phyloP scores from a whole-genome alignment of 805 yeast genomes.

The Ogataea ganodermae region DNA sequence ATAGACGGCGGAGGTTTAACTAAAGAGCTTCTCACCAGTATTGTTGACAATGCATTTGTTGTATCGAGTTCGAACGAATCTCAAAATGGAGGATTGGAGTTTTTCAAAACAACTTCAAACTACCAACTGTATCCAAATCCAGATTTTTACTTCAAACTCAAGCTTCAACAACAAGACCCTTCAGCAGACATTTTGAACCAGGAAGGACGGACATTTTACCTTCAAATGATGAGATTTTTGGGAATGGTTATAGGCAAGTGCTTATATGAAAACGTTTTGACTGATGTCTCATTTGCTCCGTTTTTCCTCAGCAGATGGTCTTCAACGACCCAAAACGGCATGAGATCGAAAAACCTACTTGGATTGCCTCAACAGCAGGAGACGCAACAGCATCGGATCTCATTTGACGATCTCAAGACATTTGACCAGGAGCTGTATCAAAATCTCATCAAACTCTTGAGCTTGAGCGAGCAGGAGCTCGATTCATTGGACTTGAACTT shows the following conservation, averaged over 20 bases:
- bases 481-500: slow-evolving; percentile 65
- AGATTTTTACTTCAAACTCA: slow-evolving; percentile 34
- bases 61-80: slow-evolving; percentile 31
- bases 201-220: slow-evolving; percentile 26
- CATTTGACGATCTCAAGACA: slow-evolving; percentile 76
- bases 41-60: slow-evolving; percentile 67
- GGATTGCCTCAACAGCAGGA: slow-evolving; percentile 21
- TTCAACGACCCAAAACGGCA: slow-evolving; percentile 33
- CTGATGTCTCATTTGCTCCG: slow-evolving; percentile 84
- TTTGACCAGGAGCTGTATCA: slow-evolving; percentile 68
- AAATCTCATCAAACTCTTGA: slow-evolving; percentile 62
- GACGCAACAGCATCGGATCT: slow-evolving; percentile 45
- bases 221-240: slow-evolving; percentile 53
- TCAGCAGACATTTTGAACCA: slow-evolving; percentile 31
- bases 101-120: slow-evolving; percentile 46
- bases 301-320: slow-evolving; percentile 75
- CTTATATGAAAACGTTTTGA: slow-evolving; percentile 75
- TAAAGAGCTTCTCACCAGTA: slow-evolving; percentile 80
- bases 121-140: slow-evolving; percentile 79
- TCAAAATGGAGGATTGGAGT: slow-evolving; percentile 28
- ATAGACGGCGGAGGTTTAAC: slow-evolving; percentile 97
- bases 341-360: slow-evolving; percentile 23
- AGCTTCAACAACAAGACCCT: slow-evolving; percentile 28
- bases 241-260: slow-evolving; percentile 91
- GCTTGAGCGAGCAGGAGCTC: slow-evolving; percentile 56